These are phyloP conservation scores for Kodamaea alishanica DNA, from an alignment of 1,139 yeast genomes.

Conservation along the genomic window DNA sequence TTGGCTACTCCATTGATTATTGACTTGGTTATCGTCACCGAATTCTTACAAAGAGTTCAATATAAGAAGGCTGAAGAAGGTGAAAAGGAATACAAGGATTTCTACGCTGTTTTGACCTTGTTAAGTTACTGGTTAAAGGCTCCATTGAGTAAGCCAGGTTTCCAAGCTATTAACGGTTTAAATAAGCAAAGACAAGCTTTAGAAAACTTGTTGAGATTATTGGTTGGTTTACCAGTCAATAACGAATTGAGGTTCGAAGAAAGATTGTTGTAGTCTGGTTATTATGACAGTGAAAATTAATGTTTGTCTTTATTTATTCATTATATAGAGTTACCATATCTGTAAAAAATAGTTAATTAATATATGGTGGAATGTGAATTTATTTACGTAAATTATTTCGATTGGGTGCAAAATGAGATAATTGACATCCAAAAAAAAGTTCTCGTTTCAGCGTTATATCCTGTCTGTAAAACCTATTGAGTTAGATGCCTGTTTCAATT, in stretches of 20 bases:
- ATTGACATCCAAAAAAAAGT: too few species aligned
- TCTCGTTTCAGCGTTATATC: too few species aligned
- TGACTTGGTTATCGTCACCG: constrained; percentile 86
- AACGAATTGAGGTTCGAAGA: constrained; percentile 95
- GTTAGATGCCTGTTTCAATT: too few species aligned
- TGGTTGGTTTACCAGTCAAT: constrained; percentile 85
- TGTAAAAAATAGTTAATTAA: too few species aligned
- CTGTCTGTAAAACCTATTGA: too few species aligned
- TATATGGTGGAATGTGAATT: too few species aligned
- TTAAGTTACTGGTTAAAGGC: constrained; percentile 96
- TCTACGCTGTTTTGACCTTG: constrained; percentile 84
- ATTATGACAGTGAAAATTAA: too few species aligned
- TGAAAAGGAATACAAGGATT: constrained; percentile 51
- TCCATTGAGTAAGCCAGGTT: constrained; percentile 88
- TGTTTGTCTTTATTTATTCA: too few species aligned
- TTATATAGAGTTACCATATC: too few species aligned
- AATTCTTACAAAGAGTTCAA: constrained; percentile 80
- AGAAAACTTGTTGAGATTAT: constrained; percentile 84
- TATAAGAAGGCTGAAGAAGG: constrained; percentile 54
- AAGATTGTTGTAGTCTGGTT: constrained; percentile 48
- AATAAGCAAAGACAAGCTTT: constrained; percentile 92
- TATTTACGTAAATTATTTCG: too few species aligned
- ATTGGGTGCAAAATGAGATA: too few species aligned
- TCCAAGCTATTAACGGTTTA: constrained; percentile 86
- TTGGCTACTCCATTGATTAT: constrained; percentile 93